Conservation (phyloP, 1,284 basidiomycete genomes). For the Leccinum cinnamomeum region DNA sequence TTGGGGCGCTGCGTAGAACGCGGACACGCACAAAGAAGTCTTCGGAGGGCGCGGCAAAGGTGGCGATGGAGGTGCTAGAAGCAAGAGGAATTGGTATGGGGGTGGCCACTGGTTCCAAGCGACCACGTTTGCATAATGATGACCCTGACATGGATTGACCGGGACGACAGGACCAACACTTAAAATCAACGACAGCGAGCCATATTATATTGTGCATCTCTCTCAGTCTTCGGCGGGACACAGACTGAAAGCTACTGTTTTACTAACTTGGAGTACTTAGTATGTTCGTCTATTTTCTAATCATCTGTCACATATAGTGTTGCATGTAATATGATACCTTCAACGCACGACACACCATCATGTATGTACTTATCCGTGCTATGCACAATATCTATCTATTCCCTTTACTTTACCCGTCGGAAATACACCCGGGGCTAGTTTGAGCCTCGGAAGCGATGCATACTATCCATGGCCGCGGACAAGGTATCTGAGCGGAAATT, state of each 20-base stretch:
- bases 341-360: slow-evolving; percentile 22
- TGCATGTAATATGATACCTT: slow-evolving; percentile 42
- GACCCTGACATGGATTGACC: slow-evolving; percentile 45
- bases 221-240: slow-evolving; percentile 25
- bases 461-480: slow-evolving; percentile 29
- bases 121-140: slow-evolving; percentile 58
- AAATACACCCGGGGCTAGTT: slow-evolving; percentile 11
- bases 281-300: slow-evolving; percentile 35
- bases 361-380: slow-evolving; percentile 6
- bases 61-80: slow-evolving; percentile 75
- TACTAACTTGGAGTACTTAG: slow-evolving; percentile 35
- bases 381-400: slow-evolving; percentile 4
- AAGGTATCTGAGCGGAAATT: slow-evolving; percentile 30
- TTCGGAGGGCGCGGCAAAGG: slow-evolving; percentile 70
- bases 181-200: slow-evolving; percentile 20
- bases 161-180: slow-evolving; percentile 19
- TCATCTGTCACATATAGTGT: slow-evolving; percentile 37
- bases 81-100: slow-evolving; percentile 70
- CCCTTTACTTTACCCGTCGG: slow-evolving; percentile 15
- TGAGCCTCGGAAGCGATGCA: slow-evolving; percentile 2
- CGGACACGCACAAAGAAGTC: slow-evolving; percentile 68
- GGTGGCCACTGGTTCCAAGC: slow-evolving; percentile 50
- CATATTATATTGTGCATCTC: slow-evolving; percentile 34
- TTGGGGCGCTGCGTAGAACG: slow-evolving; percentile 77
- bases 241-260: slow-evolving; percentile 30